Evolutionary conservation across 306 rosid species (phyloP).

Genomic region (Sechiopsis laciniata): DNA sequence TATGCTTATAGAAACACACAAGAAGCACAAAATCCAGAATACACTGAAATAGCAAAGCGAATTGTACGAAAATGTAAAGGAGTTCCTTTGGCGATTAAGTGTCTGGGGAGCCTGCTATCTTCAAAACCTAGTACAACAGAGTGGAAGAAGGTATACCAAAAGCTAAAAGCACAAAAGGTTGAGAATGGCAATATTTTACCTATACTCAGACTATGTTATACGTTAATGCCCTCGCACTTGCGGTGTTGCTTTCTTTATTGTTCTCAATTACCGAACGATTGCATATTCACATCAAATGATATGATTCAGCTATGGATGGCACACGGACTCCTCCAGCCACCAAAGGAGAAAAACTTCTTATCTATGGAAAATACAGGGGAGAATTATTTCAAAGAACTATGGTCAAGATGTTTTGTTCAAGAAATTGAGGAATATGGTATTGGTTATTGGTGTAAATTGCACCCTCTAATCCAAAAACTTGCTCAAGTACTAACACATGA

Average conservation of each 20-base stretch:
- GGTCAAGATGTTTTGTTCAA: constrained; percentile 3
- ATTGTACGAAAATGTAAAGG: not conserved
- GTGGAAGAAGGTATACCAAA: too few relatives aligned
- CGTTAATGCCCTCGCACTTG: constrained; percentile 14
- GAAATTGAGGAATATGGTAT: not conserved
- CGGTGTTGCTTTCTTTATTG: constrained; percentile 3
- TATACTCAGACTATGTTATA: constrained; percentile 1
- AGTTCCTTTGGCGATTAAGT: constrained; percentile 5
- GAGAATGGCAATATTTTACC: too few relatives aligned
- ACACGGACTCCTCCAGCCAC: not conserved
- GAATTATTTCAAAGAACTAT: not conserved
- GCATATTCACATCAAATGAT: not conserved
- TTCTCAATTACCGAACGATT: not conserved
- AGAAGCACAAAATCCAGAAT: not conserved
- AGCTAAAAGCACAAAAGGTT: too few relatives aligned
- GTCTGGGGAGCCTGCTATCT: not conserved
- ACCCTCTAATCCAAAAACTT: not conserved
- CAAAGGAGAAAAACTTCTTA: not conserved
- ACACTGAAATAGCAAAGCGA: not conserved
- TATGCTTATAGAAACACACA: not conserved
- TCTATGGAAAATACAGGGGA: not conserved
- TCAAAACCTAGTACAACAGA: too few relatives aligned
- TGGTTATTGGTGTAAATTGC: not conserved
- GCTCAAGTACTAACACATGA: not conserved
- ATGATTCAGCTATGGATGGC: constrained; percentile 18